Conservation (phyloP, 306 rosid species). For the Prunus salicina region DNA sequence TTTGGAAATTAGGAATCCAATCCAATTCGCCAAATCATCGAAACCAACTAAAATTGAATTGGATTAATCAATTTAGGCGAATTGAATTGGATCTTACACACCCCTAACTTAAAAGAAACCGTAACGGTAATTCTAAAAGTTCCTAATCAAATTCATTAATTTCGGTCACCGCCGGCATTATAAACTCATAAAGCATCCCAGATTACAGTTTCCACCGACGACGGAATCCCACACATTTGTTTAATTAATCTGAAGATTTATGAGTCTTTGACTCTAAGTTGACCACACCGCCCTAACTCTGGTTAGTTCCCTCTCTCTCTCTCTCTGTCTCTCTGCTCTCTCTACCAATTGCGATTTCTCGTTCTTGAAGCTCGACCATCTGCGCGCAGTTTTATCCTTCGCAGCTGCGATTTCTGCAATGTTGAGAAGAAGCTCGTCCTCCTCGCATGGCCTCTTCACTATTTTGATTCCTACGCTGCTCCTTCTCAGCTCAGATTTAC, state of each 20-base stretch:
- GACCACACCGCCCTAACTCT: conserved; percentile 34
- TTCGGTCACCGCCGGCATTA: not conserved
- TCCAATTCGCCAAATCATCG: too few species aligned
- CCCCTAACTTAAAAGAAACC: too few species aligned
- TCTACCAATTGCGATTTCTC: not conserved
- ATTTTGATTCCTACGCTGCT: conserved; percentile 20
- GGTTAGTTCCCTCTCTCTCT: conserved; percentile 11
- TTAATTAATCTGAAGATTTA: conserved; percentile 6
- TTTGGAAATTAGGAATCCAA: too few species aligned
- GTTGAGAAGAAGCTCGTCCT: conserved; percentile 33
- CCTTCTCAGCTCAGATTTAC: conserved; percentile 32
- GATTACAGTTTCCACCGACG: not conserved
- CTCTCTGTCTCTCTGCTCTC: not conserved
- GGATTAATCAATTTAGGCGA: too few species aligned
- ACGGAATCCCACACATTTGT: conserved; percentile 1
- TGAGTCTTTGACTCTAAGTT: conserved; percentile 40
- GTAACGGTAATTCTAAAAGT: not conserved
- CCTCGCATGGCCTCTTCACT: conserved; percentile 19
- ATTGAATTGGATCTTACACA: too few species aligned
- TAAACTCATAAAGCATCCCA: not conserved
- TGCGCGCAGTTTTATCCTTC: not conserved
- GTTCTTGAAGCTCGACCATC: not conserved
- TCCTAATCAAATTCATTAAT: not conserved
- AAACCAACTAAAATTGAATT: too few species aligned
- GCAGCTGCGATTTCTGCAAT: conserved; percentile 29